Conservation (phyloP, 768 basidiomycete genomes). For the Suillus ampliporus region DNA sequence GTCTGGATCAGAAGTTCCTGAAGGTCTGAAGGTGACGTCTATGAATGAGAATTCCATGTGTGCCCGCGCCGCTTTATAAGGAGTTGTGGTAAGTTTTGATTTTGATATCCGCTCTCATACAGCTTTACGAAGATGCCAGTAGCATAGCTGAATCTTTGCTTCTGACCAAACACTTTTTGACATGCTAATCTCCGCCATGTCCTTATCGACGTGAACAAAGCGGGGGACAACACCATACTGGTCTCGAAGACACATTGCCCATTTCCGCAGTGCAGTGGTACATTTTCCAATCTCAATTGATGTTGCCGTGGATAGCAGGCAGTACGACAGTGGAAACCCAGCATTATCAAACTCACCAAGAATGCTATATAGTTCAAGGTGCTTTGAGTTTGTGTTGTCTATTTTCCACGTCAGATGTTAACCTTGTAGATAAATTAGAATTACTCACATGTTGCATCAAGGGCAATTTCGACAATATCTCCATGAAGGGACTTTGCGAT, state of each 20-base stretch:
- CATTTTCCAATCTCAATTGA: conserved; percentile 25
- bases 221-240: conserved; percentile 11
- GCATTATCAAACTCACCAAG: conserved; percentile 28
- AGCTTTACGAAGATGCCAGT: conserved; percentile 18
- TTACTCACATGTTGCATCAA: conserved; percentile 25
- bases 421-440: not conserved
- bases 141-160: conserved; percentile 18
- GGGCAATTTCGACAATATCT: conserved; percentile 18
- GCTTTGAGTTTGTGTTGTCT: conserved; percentile 18
- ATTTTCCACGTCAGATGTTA: not conserved
- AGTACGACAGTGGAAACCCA: conserved; percentile 30
- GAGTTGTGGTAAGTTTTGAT: conserved; percentile 18
- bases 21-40: too few species aligned
- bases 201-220: conserved; percentile 19
- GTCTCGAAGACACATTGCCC: conserved; percentile 17
- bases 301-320: conserved; percentile 27
- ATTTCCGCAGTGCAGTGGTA: conserved; percentile 21
- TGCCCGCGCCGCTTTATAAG: conserved; percentile 8
- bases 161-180: conserved; percentile 9
- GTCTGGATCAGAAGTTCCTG: too few species aligned
- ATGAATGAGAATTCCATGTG: conserved; percentile 17
- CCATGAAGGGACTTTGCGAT: conserved; percentile 4
- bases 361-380: conserved; percentile 31
- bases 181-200: conserved; percentile 22
- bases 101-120: conserved; percentile 10